Percentiles rank a stretch among this genome's conserved stretches.
These are phyloP conservation scores for Neurospora crassa DNA, from an alignment of 2,329 filamentous ascomycete genomes.

Conservation along the genomic window DNA sequence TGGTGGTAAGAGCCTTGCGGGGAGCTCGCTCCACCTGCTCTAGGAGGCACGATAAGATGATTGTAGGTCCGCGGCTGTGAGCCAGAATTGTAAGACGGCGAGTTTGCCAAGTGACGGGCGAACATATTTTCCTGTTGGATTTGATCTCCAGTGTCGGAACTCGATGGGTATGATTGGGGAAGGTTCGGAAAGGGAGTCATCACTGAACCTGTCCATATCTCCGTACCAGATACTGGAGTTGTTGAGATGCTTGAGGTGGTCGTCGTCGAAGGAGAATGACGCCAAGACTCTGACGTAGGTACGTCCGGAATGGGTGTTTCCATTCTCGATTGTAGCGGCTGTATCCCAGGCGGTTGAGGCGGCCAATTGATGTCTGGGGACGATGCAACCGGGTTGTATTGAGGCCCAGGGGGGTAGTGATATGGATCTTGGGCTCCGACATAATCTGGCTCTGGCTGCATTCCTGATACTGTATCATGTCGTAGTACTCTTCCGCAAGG, in stretches of 20 bases:
- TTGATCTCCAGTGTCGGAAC: neutral
- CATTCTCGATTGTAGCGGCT: neutral
- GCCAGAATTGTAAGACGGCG: neutral
- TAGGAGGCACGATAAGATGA: neutral
- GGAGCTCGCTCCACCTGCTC: neutral
- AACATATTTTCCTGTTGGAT: neutral
- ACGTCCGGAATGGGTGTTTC: neutral
- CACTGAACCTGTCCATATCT: neutral
- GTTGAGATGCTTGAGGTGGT: neutral
- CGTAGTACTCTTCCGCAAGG: neutral
- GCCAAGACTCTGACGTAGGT: neutral
- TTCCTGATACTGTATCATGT: neutral
- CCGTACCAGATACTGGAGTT: neutral
- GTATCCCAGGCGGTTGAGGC: neutral
- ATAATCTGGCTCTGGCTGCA: neutral
- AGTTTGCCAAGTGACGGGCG: neutral
- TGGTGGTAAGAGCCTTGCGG: constrained; percentile 9
- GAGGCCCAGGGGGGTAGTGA: neutral
- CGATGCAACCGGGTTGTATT: neutral
- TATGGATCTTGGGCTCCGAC: neutral
- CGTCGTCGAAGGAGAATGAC: neutral
- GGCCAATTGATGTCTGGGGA: neutral
- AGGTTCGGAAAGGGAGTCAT: neutral
- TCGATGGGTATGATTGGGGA: constrained; percentile 10
- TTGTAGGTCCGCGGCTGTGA: neutral